Percentiles rank a stretch among this genome's conserved stretches.
These are phyloP conservation scores for Borovskyia barvae DNA, from an alignment of 208 protist genomes.

Conservation along the genomic window DNA sequence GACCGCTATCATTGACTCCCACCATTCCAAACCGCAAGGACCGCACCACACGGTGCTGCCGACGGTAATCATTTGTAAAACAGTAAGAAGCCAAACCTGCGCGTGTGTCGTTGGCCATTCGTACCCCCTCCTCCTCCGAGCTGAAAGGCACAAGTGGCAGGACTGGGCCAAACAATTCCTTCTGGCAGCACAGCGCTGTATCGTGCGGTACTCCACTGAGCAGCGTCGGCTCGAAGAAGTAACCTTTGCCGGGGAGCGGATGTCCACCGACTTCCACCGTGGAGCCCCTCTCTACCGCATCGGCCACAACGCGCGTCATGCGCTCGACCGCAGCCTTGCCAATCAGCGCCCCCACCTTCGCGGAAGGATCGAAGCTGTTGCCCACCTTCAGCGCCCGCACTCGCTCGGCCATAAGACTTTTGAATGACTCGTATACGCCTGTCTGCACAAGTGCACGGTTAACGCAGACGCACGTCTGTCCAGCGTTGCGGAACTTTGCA, in stretches of 20 bases:
- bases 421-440: conserved; percentile 62
- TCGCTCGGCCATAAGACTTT: conserved; percentile 34
- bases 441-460: conserved; percentile 83
- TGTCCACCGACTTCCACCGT: conserved; percentile 67
- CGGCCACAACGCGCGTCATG: conserved; percentile 50
- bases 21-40: conserved; percentile 84
- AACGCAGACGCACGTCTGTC: conserved; percentile 89
- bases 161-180: conserved; percentile 93
- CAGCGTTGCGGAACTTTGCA: conserved; percentile 81
- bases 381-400: conserved; percentile 56
- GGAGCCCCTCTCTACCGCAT: conserved; percentile 64
- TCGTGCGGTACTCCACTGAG: conserved; percentile 61
- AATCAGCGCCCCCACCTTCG: conserved; percentile 73
- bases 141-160: conserved; percentile 71
- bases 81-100: conserved; percentile 83
- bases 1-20: conserved; percentile 70
- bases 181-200: conserved; percentile 53
- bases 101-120: conserved; percentile 71
- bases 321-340: conserved; percentile 32
- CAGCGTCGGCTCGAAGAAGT: conserved; percentile 89
- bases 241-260: conserved; percentile 35
- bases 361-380: conserved; percentile 57
- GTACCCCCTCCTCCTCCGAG: conserved; percentile 66
- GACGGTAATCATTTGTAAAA: conserved; percentile 71
- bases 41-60: conserved; percentile 52